Base-by-base conservation (phyloP, 2,329 filamentous ascomycete genomes). In the Trichocomaceae sp. region DNA sequence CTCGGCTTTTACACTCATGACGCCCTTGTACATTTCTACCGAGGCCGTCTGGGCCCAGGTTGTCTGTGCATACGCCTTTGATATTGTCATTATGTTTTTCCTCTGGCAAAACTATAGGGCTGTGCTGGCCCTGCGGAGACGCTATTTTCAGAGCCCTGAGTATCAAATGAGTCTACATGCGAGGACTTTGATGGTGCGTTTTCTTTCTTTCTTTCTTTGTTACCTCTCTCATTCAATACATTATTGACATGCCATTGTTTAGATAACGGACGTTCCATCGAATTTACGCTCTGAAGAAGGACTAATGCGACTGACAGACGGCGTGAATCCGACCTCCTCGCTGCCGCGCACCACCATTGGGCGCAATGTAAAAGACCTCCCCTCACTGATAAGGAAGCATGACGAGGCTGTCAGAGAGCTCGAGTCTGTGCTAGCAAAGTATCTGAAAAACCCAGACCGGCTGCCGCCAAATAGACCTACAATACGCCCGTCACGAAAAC, bases 101-200 rank as follows among this genome's bases (percentile, higher is more conserved):
- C 74, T 99, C 26, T 99, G 90, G 90, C 86, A 81, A 75, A 97
- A 96, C 65, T 97, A 97, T 70, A 80, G 81, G 31, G 85, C 83
- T 47, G 80, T 99, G 19, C 72, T 84, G 15, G 74, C 76, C 33
- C 72, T 99, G 60, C 82, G 91, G 58, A 83, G 88, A 57, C 75
- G 81, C 42, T 96, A 95, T 65, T 92, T 96, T 64, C 82, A 92
- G 64, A 92, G 84, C 62, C 78, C 86, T 0, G 92, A 96, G 42
- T 99, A 96, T 64, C 90, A 95, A 69, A 82, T 82, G 56, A 95
- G 90, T 69, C 75, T 97, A 55, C 89, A 96, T 70, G 85, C 93
- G 1, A 71, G 79, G 56, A 82, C 77, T 1, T 64, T 87, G 56
- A 78, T 87, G 75, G 72, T 79, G 61, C 57, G 66, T 60, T 55